Evolutionary conservation across 75 land plant genomes (phyloP), one percentile per base, ranked within the genome.

Genomic region (Cryptomeria japonica): DNA sequence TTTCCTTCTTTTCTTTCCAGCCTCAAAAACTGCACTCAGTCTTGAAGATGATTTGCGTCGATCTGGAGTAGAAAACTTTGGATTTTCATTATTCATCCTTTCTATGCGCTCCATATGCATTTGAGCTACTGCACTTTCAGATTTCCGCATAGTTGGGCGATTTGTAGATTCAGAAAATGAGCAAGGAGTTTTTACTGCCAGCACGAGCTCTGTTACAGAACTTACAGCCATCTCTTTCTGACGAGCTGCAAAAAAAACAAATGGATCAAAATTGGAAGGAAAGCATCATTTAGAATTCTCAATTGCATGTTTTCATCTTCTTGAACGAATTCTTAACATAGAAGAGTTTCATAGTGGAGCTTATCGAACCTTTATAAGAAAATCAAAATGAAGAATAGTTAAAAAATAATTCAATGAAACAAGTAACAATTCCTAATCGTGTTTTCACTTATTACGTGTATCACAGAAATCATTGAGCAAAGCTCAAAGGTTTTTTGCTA

Each of bases 201-300:
- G 96, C 3, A 98, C 93, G 72, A 98, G 94, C 90, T 98, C 99
- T 38, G 94, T 89, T 12, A 97, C 95, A 14, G 99, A 96, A 85
- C 76, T 88, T 31, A 93, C 83, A 37, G 99, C 99, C 73, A 87
- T 91, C 72, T 97, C 99, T 88, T 96, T 95, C 86, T 98, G 99
- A 32, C 99, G 95, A 42, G 94, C 99, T 98, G 91, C 70, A 77
- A 15, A 22, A 61, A 32, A 84, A 31, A 78, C 80, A 34, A 36
- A 39, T 38, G 31, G 25, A 36, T 25, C 38, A 39, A 28, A 80
- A 39, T 39, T 38, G 16, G 9, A n/a, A 56, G 3, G 31, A 44
- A 85, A 51, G 8, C 3, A 49, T 28, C 6, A 3, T 85, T 85
- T 85, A 3, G 14, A n/a, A 37, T 61, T 61, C 7, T 61, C 68